Conservation (phyloP, 441 rosid genomes). For the Jatropha multifida region DNA sequence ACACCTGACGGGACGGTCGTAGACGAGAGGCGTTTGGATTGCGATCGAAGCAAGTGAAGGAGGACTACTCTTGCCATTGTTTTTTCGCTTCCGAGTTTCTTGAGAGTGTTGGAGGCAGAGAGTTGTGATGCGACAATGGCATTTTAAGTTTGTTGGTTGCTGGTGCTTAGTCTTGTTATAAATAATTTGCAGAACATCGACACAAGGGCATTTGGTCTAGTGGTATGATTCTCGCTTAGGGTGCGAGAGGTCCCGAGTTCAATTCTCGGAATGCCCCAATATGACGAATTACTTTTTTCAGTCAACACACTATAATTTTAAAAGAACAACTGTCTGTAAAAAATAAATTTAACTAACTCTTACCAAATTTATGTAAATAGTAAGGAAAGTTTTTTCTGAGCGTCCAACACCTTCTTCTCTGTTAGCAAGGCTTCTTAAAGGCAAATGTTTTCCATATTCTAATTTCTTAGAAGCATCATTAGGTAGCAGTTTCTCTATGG, state of each 20-base stretch:
- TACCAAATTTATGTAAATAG: no score
- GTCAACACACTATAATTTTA: no score
- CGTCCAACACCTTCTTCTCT: no score
- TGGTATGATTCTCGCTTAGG: slow-evolving; percentile 71
- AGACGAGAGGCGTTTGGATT: slow-evolving; percentile 49
- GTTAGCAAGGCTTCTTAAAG: no score
- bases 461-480: no score
- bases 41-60: slow-evolving; percentile 61
- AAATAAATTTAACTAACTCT: no score
- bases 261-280: slow-evolving; percentile 39
- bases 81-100: background rate
- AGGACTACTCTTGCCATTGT: slow-evolving; percentile 62
- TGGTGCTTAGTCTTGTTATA: no score
- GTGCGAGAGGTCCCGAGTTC: slow-evolving; percentile 54
- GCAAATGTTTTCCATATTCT: no score
- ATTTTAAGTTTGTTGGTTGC: background rate
- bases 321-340: no score
- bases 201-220: slow-evolving; percentile 42
- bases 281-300: fast-evolving
- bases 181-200: no score
- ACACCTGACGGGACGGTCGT: slow-evolving; percentile 49
- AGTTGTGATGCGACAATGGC: background rate
- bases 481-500: no score
- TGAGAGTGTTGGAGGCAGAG: background rate
- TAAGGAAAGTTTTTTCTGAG: no score